phyloP scores from a whole-genome alignment of 2,329 filamentous ascomycete genomes.

The Plenodomus biglobosus region DNA sequence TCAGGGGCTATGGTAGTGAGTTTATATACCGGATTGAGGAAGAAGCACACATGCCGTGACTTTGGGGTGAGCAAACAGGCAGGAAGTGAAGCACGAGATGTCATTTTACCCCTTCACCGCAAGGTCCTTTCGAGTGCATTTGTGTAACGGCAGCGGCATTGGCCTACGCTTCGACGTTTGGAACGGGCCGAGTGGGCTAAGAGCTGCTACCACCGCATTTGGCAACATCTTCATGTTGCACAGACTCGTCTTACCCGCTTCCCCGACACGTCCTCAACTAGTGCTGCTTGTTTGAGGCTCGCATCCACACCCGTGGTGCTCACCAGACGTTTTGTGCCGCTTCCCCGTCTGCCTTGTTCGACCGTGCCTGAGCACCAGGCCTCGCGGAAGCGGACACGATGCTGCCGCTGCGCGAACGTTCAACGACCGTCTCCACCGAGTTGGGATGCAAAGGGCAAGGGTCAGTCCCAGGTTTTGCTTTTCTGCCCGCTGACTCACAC shows the following conservation, averaged over 20 bases:
- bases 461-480: conserved; percentile 7
- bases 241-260: conserved; percentile 15
- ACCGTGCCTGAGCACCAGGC: conserved; percentile 21
- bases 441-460: conserved; percentile 12
- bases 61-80: conserved; percentile 29
- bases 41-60: conserved; percentile 23
- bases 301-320: conserved; percentile 13
- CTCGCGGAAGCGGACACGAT: conserved; percentile 22
- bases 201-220: conserved; percentile 9
- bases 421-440: conserved; percentile 19
- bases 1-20: conserved; percentile 16
- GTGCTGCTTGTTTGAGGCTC: conserved; percentile 19
- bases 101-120: conserved; percentile 35
- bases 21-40: conserved; percentile 22
- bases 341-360: conserved; percentile 33
- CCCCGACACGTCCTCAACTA: conserved; percentile 14
- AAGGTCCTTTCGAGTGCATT: conserved; percentile 23
- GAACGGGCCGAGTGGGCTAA: conserved; percentile 30
- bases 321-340: conserved; percentile 29
- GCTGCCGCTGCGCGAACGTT: conserved; percentile 27
- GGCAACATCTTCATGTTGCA: conserved; percentile 15
- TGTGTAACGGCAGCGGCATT: conserved; percentile 34
- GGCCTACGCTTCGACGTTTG: conserved; percentile 27
- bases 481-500: conserved; percentile 1
- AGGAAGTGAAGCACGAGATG: conserved; percentile 28